Evolutionary conservation across 495 filamentous ascomycete genomes (phyloP).

Genomic region (Friedmanniomyces endolithicus): DNA sequence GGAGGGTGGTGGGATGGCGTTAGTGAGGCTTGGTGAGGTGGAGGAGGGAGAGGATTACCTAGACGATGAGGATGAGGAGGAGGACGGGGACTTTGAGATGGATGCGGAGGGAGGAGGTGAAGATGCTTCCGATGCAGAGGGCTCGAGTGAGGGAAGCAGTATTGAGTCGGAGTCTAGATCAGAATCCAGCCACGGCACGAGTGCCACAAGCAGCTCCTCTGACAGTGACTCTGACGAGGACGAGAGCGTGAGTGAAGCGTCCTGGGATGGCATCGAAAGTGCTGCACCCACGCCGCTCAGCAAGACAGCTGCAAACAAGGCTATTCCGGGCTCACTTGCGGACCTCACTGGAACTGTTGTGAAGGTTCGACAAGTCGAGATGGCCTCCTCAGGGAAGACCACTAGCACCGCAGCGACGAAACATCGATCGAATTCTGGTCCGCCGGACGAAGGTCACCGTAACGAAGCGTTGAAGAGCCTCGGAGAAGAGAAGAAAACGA

Average conservation of each 20-base stretch:
- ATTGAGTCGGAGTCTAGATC: not conserved
- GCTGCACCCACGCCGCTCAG: conserved; percentile 24
- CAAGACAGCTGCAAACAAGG: not conserved
- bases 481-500: not conserved
- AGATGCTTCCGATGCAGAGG: conserved; percentile 2
- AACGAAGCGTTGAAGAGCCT: not conserved
- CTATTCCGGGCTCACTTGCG: not conserved
- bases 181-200: not conserved
- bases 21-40: conserved; percentile 6
- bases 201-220: not conserved
- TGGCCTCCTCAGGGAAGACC: too few relatives aligned
- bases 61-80: conserved; percentile 27
- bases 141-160: conserved; percentile 1
- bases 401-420: too few relatives aligned
- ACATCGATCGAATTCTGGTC: too few relatives aligned
- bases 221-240: not conserved
- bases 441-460: too few relatives aligned
- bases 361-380: not conserved
- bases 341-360: not conserved
- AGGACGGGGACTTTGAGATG: conserved; percentile 13
- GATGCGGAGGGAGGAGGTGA: conserved; percentile 5
- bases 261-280: conserved; percentile 10
- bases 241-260: conserved; percentile 2
- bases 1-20: not conserved
- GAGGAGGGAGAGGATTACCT: conserved; percentile 23